These are phyloP conservation scores for Paramecium tetraurelia DNA, from an alignment of 73 alveolate genomes.

Conservation along the genomic window DNA sequence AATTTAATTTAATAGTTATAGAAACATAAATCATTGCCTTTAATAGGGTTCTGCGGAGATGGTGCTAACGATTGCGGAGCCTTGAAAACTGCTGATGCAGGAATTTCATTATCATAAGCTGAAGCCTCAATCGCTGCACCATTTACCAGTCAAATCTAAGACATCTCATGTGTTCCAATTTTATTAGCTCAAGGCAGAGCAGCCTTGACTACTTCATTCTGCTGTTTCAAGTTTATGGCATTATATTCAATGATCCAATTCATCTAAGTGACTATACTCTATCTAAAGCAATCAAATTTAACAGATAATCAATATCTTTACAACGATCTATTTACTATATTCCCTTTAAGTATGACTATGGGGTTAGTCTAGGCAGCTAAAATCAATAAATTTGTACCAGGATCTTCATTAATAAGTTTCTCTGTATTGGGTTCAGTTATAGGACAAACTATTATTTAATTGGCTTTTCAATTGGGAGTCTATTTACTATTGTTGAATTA, in stretches of 20 bases:
- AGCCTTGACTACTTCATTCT: slow-evolving; percentile 90
- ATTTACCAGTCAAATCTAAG: slow-evolving; percentile 79
- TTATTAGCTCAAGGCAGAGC: slow-evolving; percentile 74
- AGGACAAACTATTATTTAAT: slow-evolving; percentile 51
- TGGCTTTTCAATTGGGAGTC: slow-evolving; percentile 35
- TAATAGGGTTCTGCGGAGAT: slow-evolving; percentile 91
- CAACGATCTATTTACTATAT: slow-evolving; percentile 84
- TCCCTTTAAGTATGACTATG: slow-evolving; percentile 90
- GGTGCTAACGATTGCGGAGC: slow-evolving; percentile 96
- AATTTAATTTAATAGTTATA: slow-evolving; percentile 69
- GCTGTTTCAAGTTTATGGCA: slow-evolving; percentile 94
- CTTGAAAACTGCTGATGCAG: slow-evolving; percentile 85
- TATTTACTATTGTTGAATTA: neutral
- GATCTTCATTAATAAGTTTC: slow-evolving; percentile 37
- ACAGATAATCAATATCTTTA: slow-evolving; percentile 89
- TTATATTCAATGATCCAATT: slow-evolving; percentile 93
- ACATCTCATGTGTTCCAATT: slow-evolving; percentile 75
- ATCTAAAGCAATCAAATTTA: slow-evolving; percentile 75
- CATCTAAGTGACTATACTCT: slow-evolving; percentile 78
- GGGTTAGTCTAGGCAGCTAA: slow-evolving; percentile 86
- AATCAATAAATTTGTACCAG: slow-evolving; percentile 54
- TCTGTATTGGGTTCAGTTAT: slow-evolving; percentile 58
- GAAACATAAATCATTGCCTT: slow-evolving; percentile 65
- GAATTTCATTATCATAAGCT: slow-evolving; percentile 81
- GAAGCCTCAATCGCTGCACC: slow-evolving; percentile 98